Evolutionary conservation across 495 filamentous ascomycete species (phyloP).

Genomic region (Patellaria atrata): DNA sequence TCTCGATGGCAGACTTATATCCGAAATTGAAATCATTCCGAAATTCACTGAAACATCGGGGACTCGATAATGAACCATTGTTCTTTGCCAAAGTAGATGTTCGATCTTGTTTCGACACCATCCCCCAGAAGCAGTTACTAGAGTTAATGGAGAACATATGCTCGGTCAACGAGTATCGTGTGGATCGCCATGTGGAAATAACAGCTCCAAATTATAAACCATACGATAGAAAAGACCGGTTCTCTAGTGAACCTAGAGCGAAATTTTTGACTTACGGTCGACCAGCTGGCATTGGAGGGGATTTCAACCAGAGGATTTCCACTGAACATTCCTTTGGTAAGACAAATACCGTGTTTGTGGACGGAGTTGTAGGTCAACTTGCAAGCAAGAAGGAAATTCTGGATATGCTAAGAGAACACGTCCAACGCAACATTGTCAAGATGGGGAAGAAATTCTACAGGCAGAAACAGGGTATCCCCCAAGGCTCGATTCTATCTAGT

Average conservation of each 20-base stretch:
- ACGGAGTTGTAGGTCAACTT: constrained; percentile 38
- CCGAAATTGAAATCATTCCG: constrained; percentile 58
- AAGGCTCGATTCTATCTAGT: constrained; percentile 77
- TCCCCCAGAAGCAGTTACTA: constrained; percentile 67
- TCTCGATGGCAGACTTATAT: constrained; percentile 72
- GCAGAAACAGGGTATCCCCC: constrained; percentile 80
- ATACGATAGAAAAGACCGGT: constrained; percentile 33
- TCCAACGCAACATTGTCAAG: constrained; percentile 69
- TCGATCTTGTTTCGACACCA: constrained; percentile 85
- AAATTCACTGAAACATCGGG: constrained; percentile 23
- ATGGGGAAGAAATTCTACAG: constrained; percentile 82
- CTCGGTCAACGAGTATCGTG: constrained; percentile 50
- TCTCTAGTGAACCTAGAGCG: constrained; percentile 28
- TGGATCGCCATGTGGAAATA: constrained; percentile 62
- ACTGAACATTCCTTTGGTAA: constrained; percentile 31
- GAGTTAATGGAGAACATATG: constrained; percentile 48
- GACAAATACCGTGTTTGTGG: constrained; percentile 62
- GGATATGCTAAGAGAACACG: constrained; percentile 56
- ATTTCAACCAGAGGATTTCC: constrained; percentile 42
- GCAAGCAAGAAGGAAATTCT: constrained; percentile 47
- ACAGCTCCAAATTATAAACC: constrained; percentile 25
- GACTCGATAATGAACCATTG: constrained; percentile 26
- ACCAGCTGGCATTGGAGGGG: constrained; percentile 33
- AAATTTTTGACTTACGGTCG: constrained; percentile 50
- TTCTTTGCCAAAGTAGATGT: constrained; percentile 93